Base-by-base conservation (phyloP, 1,284 basidiomycete genomes). In the Papiliotrema terrestris region DNA sequence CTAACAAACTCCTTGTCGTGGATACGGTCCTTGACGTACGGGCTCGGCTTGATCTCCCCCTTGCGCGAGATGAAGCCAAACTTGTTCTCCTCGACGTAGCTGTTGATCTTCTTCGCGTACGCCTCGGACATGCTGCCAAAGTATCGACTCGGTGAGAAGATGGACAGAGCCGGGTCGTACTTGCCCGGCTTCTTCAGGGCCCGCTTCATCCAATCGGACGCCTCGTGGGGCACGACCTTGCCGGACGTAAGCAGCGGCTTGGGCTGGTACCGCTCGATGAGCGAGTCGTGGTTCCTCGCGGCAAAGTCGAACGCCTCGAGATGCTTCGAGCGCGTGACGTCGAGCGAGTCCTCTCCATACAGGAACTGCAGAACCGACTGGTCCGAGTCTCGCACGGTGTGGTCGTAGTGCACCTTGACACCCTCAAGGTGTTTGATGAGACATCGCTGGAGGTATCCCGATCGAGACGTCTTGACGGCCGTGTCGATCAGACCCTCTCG, bases 401-500 rank as follows among this genome's bases (percentile, higher is more conserved):
- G 86, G 78, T 99, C 96, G 76, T 98, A 98, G 75, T 98, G 94
- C 13, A 98, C 88, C 49, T 89, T 87, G 55, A 97, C 85, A 54
- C 95, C 95, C 75, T 98, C 96, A 56, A 98, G 81, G 78, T 98
- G 96, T 78, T 98, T 99, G 82, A 98, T 96, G 64, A 98, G 81
- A 80, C 96, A 98, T 55, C 96, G 86, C 74, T 99, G 96, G 45
- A 99, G 83, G 76, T 99, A 99, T 22, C 96, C 96, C 11, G 96
- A 99, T 61, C 96, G 91, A 62, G 90, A 91, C 5, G 96, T 99
- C 80, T 99, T 99, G 77, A 99, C 96, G 48, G 96, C 96, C 11
- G 96, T 99, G 74, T 99, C 96, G 70, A 98, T 99, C 35, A 99
- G 83, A 75, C 96, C 96, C 80, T 98, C 96, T 67, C 96, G 86